Base-by-base conservation (phyloP, 805 yeast species). In the Zygosaccharomyces bailii region DNA sequence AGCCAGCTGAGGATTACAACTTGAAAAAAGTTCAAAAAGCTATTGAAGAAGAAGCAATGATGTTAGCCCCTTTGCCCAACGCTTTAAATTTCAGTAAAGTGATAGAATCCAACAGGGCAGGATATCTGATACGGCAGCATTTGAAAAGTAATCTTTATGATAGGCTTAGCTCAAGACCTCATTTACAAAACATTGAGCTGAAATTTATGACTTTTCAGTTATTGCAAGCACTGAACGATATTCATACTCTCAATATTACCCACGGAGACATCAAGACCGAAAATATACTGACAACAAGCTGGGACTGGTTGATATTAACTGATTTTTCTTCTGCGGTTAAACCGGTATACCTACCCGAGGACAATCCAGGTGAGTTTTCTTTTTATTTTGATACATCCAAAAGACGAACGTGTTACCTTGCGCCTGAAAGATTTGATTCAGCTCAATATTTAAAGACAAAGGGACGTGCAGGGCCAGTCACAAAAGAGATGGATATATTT, bases 251-350 rank as follows among this genome's bases (percentile, higher is more conserved):
- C 13, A 74, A 70, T 7, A 72, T 89, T 3, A 76, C 69, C 44
- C 99, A 93, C 64, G 98, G 99, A 5, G 98, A 93, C 68, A 74
- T 93, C 50, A 90, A 93, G 66, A 72, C 91, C 0, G 99, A 93
- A 64, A 93, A 93, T 63, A 76, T 93, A 10, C 67, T 93, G 43
- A 82, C 89, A 4, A 84, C 95, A 0, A 78, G 91, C 21, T 86
- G 96, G 86, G 86, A 87, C 63, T 90, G 96, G 96, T 69, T 82
- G 1, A 68, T 82, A 50, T 62, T 93, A 9, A 71, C 87, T 1
- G 99, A 93, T 65, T 91, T 91, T 67, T 84, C 96, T 2, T 72
- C 79, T 1, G 38, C 41, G 6, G 78, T 83, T 59, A 93, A 93
- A 64, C 99, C 99, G 0, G 79, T 79, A 0, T 80, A 74, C 54